Base-by-base conservation (phyloP, 2,329 filamentous ascomycete genomes). In the Penicillium sp. region DNA sequence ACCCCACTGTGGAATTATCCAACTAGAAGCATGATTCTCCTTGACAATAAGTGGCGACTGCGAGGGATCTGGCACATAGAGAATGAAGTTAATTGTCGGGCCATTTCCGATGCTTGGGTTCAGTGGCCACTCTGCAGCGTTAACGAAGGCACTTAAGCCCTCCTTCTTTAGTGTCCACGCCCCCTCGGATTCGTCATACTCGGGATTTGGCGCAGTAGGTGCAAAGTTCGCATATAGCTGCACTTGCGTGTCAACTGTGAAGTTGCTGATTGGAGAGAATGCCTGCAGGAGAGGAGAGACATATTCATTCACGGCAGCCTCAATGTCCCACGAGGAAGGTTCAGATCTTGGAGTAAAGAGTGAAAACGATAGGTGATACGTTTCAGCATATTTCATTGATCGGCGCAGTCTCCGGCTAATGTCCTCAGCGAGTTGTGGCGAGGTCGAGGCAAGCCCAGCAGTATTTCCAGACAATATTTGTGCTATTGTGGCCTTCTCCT, bases 1-100 rank as follows among this genome's bases (percentile, higher is more conserved):
- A 35, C 94, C 94, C 94, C 94, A 99, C 76, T 99, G 94, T 0
- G 94, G 94, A 41, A 99, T 88, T 60, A 97, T 81, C 93, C 93
- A 97, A 58, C 91, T 91, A 9, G 86, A 91, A 7, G 79, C 82
- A 32, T 77, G 76, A 59, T 78, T 84, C 46, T 83, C 83, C 53
- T 82, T 80, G 42, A 88, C 79, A 7, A 83, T 62, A 32, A 88
- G 74, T 11, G 85, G 86, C 3, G 80, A 81, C 56, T 85, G 80
- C 7, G 75, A 75, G 55, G 88, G 84, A 54, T 90, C 85, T 6
- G 92, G 91, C 7, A 95, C 85, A 67, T 94, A 99, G 27, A 97
- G 81, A 53, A 97, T 86, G 70, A 99, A 97, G 74, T 99, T 97
- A 67, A 99, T 86, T 0, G 94, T 99, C 1, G 94, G 94, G 0